These are phyloP conservation scores for Colletotrichum eremochloae DNA, from an alignment of 2,329 filamentous ascomycete genomes.

Conservation along the genomic window DNA sequence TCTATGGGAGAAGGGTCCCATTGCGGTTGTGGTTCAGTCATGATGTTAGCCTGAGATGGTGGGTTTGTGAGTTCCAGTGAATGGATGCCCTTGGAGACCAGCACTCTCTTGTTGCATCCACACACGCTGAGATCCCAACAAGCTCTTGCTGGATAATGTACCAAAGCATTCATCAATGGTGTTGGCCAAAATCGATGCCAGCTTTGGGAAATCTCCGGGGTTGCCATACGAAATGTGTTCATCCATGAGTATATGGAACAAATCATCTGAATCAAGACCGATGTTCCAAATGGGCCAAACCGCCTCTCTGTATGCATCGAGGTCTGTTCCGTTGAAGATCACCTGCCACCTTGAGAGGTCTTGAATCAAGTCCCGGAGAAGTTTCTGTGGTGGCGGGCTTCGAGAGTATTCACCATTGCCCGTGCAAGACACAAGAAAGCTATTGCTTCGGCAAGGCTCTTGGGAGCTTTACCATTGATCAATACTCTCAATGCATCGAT, in stretches of 20 bases:
- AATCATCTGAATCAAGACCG: not conserved
- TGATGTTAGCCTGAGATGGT: not conserved
- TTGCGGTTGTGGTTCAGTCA: not conserved
- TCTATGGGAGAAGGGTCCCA: not conserved
- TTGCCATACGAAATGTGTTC: not conserved
- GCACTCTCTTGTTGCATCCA: not conserved
- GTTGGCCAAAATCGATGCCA: not conserved
- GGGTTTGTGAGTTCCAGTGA: not conserved
- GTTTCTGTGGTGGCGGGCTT: not conserved
- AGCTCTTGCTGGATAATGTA: not conserved
- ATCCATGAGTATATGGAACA: too few species aligned
- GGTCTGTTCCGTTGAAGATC: not conserved
- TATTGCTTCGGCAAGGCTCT: not conserved
- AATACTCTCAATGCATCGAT: not conserved
- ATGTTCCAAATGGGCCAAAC: not conserved
- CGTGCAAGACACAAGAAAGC: not conserved
- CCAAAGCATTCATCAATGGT: not conserved
- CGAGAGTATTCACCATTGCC: not conserved
- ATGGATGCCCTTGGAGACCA: not conserved
- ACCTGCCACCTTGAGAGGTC: conserved; percentile 1
- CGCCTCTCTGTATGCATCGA: not conserved
- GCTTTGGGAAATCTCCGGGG: not conserved
- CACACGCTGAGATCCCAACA: not conserved
- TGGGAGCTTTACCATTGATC: not conserved
- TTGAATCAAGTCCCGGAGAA: not conserved